These are phyloP conservation scores for Leptosphaerulina australis DNA, from an alignment of 2,329 filamentous ascomycete genomes.

Conservation along the genomic window DNA sequence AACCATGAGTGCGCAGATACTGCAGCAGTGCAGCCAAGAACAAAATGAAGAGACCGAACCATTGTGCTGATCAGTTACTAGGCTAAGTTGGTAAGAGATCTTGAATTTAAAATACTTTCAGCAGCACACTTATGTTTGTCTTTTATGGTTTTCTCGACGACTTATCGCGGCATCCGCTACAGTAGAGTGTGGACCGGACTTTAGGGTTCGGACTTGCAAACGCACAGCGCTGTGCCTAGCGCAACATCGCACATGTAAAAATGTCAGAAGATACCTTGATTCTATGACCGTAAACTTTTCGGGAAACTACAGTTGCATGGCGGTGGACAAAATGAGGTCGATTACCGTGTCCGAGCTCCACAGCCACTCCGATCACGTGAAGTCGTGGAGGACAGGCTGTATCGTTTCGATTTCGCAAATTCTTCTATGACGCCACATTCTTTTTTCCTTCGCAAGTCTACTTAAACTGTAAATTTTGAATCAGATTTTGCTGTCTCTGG, in stretches of 20 bases:
- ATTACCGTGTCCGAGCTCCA: too few relatives aligned
- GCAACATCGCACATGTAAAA: background rate
- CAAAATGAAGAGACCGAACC: constrained; percentile 7
- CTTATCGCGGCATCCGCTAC: background rate
- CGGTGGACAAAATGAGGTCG: too few relatives aligned
- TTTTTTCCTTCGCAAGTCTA: too few relatives aligned
- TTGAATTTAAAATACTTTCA: background rate
- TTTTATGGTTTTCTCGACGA: background rate
- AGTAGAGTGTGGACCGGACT: constrained; percentile 5
- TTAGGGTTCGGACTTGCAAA: constrained; percentile 6
- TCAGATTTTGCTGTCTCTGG: too few relatives aligned
- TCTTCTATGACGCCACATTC: too few relatives aligned
- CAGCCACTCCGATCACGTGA: too few relatives aligned
- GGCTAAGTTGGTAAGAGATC: background rate
- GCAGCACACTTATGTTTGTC: background rate
- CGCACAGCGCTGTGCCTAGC: constrained; percentile 4
- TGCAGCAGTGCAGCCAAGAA: constrained; percentile 5
- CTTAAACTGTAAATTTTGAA: too few relatives aligned
- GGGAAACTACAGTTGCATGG: too few relatives aligned
- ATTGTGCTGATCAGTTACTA: too few relatives aligned
- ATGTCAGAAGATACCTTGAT: background rate
- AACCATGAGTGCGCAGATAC: constrained; percentile 36
- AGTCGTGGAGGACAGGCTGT: too few relatives aligned
- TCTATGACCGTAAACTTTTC: too few relatives aligned
- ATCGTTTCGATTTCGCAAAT: too few relatives aligned